Conservation (phyloP, 768 basidiomycete genomes). For the Heimioporus sp. region DNA sequence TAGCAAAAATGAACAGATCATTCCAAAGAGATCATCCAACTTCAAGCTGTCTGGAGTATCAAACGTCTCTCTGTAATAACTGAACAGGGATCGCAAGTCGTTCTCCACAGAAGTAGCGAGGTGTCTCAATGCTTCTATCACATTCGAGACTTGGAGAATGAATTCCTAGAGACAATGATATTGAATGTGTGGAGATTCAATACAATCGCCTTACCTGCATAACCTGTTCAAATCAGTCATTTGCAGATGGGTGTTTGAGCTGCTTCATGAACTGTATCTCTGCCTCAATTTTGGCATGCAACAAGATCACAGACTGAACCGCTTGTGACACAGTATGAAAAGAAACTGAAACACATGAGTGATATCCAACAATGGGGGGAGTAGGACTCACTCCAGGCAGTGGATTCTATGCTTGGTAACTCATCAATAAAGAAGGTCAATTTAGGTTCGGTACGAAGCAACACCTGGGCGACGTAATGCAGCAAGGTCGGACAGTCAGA, state of each 20-base stretch:
- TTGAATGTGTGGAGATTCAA: too few relatives aligned
- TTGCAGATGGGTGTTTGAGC: slow-evolving; percentile 26
- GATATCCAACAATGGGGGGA: slow-evolving; percentile 20
- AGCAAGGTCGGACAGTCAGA: slow-evolving; percentile 83
- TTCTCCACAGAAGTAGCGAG: slow-evolving; percentile 55
- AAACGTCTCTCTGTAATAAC: slow-evolving; percentile 75
- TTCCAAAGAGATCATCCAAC: too few relatives aligned
- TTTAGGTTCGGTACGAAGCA: slow-evolving; percentile 64
- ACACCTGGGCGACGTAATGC: slow-evolving; percentile 80
- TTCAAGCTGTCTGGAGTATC: slow-evolving; percentile 58
- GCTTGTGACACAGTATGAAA: too few relatives aligned
- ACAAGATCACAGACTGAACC: too few relatives aligned
- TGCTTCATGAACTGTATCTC: too few relatives aligned
- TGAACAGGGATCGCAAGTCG: slow-evolving; percentile 62
- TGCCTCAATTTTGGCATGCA: too few relatives aligned
- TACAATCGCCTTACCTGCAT: slow-evolving; percentile 69
- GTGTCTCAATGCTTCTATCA: slow-evolving; percentile 63
- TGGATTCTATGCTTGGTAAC: slow-evolving; percentile 76
- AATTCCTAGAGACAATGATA: slow-evolving; percentile 23
- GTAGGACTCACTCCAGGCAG: slow-evolving; percentile 59
- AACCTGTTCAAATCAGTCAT: slow-evolving; percentile 65
- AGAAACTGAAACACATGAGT: too few relatives aligned
- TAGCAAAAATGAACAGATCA: slow-evolving; percentile 72
- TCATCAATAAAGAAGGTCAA: slow-evolving; percentile 77
- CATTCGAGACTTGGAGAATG: slow-evolving; percentile 38